Evolutionary conservation across 2,329 filamentous ascomycete species (phyloP), one percentile per base, ranked within the genome.

Genomic region (Cytospora chrysosperma): DNA sequence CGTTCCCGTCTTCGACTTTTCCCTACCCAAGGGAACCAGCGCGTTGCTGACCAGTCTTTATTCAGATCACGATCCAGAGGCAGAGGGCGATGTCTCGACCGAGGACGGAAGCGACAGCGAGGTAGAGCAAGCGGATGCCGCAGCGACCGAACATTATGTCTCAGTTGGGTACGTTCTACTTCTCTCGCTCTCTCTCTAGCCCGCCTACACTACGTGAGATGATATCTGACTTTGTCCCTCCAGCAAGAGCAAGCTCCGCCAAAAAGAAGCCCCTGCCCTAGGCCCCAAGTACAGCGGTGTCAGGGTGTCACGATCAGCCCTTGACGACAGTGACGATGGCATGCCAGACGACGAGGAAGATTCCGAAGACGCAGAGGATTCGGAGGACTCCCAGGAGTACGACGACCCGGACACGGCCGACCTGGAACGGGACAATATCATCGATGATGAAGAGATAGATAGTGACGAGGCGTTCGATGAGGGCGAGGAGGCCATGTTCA

Each of bases 71-170:
- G 92, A 96, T 73, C 91, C 91, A 0, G 92, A 96, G 78, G 86
- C 85, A 68, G 85, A 87, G 66, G 79, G 85, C 87, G 66, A 79
- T 78, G 15, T n/a, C 21, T 81, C 82, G 19, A 76, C 77, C 66
- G 82, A 81, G n/a, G 83, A 81, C 62, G 83, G 84, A 61, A 85
- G 82, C 52, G 81, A 75, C 32, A 82, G 78, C 67, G 79, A 78
- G 21, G 79, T 76, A 19, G 81, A 81, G 69, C 78, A 82, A 28
- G 78, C 82, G 30, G 81, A 81, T 55, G 77, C 84, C 65, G 81
- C 82, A 13, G 92, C 90, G 24, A 90, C 93, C 34, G 94, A 97
- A 71, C 94, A 98, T 74, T 98, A 98, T 73, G 84, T 90, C 51
- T 77, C 83, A 59, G 91, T 97, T 34, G 90, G 88, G 82, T 89